Percentiles rank a stretch among this genome's conserved stretches.
Conservation (phyloP, 768 basidiomycete genomes). For the Suillus ampliporus region DNA sequence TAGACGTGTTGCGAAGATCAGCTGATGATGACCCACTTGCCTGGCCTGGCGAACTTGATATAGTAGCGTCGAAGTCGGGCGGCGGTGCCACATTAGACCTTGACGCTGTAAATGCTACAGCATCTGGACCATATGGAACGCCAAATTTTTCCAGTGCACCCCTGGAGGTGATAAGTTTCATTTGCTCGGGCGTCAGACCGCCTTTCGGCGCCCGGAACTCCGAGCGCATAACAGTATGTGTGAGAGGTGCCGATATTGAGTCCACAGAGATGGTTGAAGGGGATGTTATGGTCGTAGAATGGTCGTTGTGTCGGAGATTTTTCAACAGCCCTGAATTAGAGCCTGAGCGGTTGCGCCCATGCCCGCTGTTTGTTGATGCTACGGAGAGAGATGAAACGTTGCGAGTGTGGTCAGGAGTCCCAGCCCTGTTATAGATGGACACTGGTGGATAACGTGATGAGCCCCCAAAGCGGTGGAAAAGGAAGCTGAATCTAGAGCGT, state of each 20-base stretch:
- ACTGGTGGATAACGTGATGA: constrained; percentile 27
- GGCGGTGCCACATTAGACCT: constrained; percentile 52
- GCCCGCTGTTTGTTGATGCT: constrained; percentile 30
- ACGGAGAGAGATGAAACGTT: constrained; percentile 28
- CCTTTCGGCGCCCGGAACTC: constrained; percentile 65
- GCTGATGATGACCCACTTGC: neutral
- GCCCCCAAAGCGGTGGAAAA: constrained; percentile 45
- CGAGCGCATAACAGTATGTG: constrained; percentile 73
- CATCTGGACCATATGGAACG: constrained; percentile 77
- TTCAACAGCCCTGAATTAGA: constrained; percentile 34
- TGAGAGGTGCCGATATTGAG: constrained; percentile 77
- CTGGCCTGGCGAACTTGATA: neutral
- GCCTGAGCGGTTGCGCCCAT: constrained; percentile 43
- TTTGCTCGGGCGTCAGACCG: constrained; percentile 56
- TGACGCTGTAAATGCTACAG: constrained; percentile 63
- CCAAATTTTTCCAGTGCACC: constrained; percentile 74
- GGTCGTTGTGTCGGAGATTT: constrained; percentile 45
- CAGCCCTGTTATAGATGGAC: constrained; percentile 24
- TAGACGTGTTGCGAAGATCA: neutral
- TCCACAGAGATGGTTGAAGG: constrained; percentile 74
- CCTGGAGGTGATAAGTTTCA: constrained; percentile 71
- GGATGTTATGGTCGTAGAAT: constrained; percentile 55
- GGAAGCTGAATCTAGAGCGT: constrained; percentile 56
- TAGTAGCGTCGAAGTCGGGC: constrained; percentile 52
- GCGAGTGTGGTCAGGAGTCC: constrained; percentile 24